Evolutionary conservation across 371 early-diverging fungal genomes (phyloP).

Genomic region (Funneliformis caledonium): DNA sequence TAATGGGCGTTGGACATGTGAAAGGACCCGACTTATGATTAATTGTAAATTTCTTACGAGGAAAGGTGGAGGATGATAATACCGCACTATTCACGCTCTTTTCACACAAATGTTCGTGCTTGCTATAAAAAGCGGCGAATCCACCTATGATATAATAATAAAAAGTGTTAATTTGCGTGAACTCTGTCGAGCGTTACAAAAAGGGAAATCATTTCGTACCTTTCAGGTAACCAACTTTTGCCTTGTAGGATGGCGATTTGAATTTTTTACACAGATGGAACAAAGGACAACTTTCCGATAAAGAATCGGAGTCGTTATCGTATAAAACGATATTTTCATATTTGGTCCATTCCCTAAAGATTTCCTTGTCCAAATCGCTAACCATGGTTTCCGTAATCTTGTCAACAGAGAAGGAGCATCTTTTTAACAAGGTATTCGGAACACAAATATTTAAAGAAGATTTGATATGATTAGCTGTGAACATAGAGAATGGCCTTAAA

Average conservation of each 20-base stretch:
- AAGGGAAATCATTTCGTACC: conserved; percentile 15
- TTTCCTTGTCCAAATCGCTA: conserved; percentile 50
- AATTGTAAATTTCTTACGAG: neutral
- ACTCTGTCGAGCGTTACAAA: neutral
- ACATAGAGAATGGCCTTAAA: conserved; percentile 60
- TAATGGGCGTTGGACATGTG: conserved; percentile 44
- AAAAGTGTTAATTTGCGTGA: neutral
- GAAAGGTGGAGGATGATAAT: neutral
- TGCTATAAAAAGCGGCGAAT: conserved; percentile 48
- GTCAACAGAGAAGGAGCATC: conserved; percentile 62
- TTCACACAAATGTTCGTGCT: conserved; percentile 48
- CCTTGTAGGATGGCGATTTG: conserved; percentile 45
- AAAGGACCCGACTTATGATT: conserved; percentile 30
- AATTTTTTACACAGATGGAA: conserved; percentile 55
- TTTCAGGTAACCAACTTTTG: conserved; percentile 50
- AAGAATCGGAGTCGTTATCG: conserved; percentile 54
- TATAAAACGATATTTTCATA: conserved; percentile 59
- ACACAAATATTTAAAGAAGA: conserved; percentile 60
- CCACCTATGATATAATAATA: conserved; percentile 41
- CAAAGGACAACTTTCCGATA: conserved; percentile 54
- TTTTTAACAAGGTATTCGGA: conserved; percentile 62
- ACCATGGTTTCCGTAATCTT: conserved; percentile 62
- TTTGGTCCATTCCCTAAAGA: conserved; percentile 53
- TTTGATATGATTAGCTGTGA: conserved; percentile 53
- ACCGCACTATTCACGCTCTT: neutral